Base-by-base conservation (phyloP, 257 asterid genomes). In the Jacaranda copaia region DNA sequence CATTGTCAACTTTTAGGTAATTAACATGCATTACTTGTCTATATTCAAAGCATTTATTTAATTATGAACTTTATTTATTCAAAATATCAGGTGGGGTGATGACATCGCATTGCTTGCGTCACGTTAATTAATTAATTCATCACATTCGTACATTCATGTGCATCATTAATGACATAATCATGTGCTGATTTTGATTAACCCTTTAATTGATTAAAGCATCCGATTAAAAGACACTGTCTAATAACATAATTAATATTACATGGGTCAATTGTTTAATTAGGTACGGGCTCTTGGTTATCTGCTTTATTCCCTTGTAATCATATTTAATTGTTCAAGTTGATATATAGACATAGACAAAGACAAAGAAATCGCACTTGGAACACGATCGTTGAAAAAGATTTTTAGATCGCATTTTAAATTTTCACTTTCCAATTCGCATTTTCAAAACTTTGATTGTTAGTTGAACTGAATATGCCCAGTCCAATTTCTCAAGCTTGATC, bases 151-250 rank as follows among this genome's bases (percentile, higher is more conserved):
- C 59, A 36, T 75, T 67, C 77, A 40, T 72, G 32, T 25, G 2
- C n/a, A 25, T 25, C 32, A 25, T 25, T 25, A 25, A 2, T 25
- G 32, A 25, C 25, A 4, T 35, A 4, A 58, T 70, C 75, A 70
- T 70, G 9, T 70, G 75, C 64, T 70, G 75, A 70, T 70, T 52
- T 14, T 70, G n/a, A 19, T 20, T 67, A n/a, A 20, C 13, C 20
- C 2, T 15, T 48, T 25, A 25, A 25, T 25, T 25, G 2, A 46
- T 32, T 63, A 52, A 52, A 11, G 13, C 4, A 61, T 36, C 61
- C 4, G 60, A 39, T 70, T 35, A 4, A 14, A 8, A n/a, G 75
- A 70, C 53, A 53, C 38, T 18, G 64, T 71, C 55, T 55, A 40
- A 5, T 35, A 53, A 48, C 53, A 48, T 6, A 48, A 48, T 48